Evolutionary conservation across 495 filamentous ascomycete species (phyloP), one percentile per base, ranked within the genome.

Genomic region (Penicillium herquei): DNA sequence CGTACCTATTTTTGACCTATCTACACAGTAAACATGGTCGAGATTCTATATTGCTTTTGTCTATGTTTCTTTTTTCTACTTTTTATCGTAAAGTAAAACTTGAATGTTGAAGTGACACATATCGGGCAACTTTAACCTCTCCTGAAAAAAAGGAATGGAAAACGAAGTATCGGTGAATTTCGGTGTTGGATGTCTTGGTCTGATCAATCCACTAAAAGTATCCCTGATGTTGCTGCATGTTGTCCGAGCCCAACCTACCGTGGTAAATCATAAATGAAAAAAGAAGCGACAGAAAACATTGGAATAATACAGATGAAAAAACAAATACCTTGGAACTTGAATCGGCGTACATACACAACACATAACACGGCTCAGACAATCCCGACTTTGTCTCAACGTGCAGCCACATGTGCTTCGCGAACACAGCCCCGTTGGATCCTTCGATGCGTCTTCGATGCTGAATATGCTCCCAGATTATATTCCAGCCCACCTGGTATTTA

Each of bases 381-480:
- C 30, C 21, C 50, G 39, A 44, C 31, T 16, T 26, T 45, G 47
- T 55, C 58, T 55, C 46, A 61, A 45, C 55, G 55, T 54, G 54
- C 55, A 56, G 54, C 46, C 58, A 59, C 37, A 26, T 64, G 34
- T 37, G 12, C 34, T 37, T 9, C 12, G 2, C 12, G 56, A 52
- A 52, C 56, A 47, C 58, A 61, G 63, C 64, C 62, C 56, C 56
- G 39, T 54, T 55, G 39, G 45, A 51, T 61, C 52, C 69, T 73
- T 72, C 69, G 67, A 69, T 69, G 67, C 70, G 63, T 67, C 65
- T 73, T 70, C 70, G 65, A 67, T 72, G 67, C 65, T 64, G 50
- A 47, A 41, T 49, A 44, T 34, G 52, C 46, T 47, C 45, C 64
- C 52, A 55, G 57, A 51, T 55, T 59, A 39, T 54, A 37, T 43